Base-by-base conservation (phyloP, 1,139 yeast genomes). In the Scheffersomyces insectosa region DNA sequence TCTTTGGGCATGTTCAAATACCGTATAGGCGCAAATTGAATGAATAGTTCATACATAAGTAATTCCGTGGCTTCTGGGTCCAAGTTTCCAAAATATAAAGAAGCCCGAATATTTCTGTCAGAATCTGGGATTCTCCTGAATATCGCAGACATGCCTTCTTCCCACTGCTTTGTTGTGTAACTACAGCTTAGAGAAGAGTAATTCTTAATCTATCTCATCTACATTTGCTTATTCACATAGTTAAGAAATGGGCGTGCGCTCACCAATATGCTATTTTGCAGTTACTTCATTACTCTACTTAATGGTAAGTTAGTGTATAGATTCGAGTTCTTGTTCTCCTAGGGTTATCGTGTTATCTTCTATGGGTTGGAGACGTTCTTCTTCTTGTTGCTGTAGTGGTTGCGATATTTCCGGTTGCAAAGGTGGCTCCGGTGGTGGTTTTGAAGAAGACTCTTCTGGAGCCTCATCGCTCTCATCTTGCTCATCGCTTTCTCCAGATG, bases 71-170 rank as follows among this genome's bases (percentile, higher is more conserved):
- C 95, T 39, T 80, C 77, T 3, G 83, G 81, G 51, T 88, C 97
- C 8, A 93, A 66, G 54, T 89, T 89, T 1, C 98, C 98, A 23
- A 91, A 78, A 60, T 89, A 93, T 3, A 91, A 65, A 1, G 96
- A 81, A 1, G 83, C 82, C 34, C 82, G 83, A 40, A 79, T 79
- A 56, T 84, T 83, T 41, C 84, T 69, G 27, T 80, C 82, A 12
- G 66, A 46, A 16, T 75, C 79, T 3, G 58, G 51, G 1, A 62
- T 65, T 42, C 62, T 66, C 35, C 68, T 60, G 40, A 73, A 68
- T 15, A 70, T 60, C 12, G 34, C 15, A 10, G 34, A 31, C 37
- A 23, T 34, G 10, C 6, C 34, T 31, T 31, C 34, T 5, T 14
- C 10, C n/a, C 8, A 20, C 20, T 31, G 23, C 4, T n/a, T 20